Percentiles rank a stretch among this genome's conserved stretches.
These are phyloP conservation scores for Penicillium sp. DNA, from an alignment of 2,329 filamentous ascomycete genomes.

Conservation along the genomic window DNA sequence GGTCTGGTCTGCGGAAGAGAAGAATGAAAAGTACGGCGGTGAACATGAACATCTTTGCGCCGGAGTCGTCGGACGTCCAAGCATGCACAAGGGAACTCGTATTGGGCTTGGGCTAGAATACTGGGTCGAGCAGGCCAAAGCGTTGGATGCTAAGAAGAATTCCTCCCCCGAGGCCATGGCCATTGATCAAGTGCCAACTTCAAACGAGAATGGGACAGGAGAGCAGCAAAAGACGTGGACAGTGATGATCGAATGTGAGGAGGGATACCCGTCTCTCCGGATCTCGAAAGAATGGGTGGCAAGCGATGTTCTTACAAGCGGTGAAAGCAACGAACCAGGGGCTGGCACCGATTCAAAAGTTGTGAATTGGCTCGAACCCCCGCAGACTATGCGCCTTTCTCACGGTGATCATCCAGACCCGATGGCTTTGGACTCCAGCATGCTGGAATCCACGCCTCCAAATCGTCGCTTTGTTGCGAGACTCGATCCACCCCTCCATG, in stretches of 20 bases:
- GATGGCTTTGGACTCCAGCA: conserved; percentile 35
- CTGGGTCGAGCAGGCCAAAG: conserved; percentile 36
- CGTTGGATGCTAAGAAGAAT: conserved; percentile 27
- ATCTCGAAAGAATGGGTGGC: conserved; percentile 42
- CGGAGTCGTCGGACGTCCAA: conserved; percentile 38
- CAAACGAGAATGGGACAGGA: conserved; percentile 14
- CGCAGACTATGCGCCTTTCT: conserved; percentile 29
- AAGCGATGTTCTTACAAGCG: conserved; percentile 28
- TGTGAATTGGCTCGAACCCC: conserved; percentile 39
- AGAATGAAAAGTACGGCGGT: conserved; percentile 24
- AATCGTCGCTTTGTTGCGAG: conserved; percentile 42
- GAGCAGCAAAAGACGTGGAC: conserved; percentile 29
- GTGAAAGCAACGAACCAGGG: conserved; percentile 21
- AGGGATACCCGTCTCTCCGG: conserved; percentile 40
- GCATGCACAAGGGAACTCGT: conserved; percentile 34
- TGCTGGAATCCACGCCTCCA: conserved; percentile 32
- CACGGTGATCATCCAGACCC: conserved; percentile 29
- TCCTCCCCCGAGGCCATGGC: conserved; percentile 28
- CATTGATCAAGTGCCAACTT: conserved; percentile 23
- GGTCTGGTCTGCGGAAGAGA: conserved; percentile 40
- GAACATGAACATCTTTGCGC: conserved; percentile 38
- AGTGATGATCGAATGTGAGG: conserved; percentile 40
- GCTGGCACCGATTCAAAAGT: conserved; percentile 17
- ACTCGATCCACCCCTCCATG: conserved; percentile 38
- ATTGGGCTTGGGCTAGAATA: conserved; percentile 40